These are phyloP conservation scores for Cyclostephanos tholiformis DNA, from an alignment of 108 stramenopile genomes.

Conservation along the genomic window DNA sequence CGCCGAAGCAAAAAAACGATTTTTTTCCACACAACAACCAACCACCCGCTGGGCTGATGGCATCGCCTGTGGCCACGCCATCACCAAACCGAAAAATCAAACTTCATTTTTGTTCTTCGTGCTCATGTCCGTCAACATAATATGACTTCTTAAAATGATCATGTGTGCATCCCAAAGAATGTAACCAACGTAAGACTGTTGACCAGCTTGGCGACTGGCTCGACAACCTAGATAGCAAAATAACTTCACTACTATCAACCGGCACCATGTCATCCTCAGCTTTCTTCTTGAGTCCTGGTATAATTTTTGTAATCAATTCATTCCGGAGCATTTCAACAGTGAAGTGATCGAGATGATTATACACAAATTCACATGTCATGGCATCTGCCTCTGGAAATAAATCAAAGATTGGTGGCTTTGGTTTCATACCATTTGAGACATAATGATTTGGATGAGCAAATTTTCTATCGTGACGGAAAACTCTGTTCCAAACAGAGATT, in stretches of 20 bases:
- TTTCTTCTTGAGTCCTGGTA: neutral
- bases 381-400: neutral
- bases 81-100: too few relatives aligned
- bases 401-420: conserved; percentile 1
- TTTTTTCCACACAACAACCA: too few relatives aligned
- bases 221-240: neutral
- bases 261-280: neutral
- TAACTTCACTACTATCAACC: neutral
- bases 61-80: too few relatives aligned
- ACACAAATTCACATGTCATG: neutral
- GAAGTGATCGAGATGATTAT: conserved; percentile 1
- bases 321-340: conserved; percentile 6
- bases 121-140: conserved; percentile 5
- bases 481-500: neutral
- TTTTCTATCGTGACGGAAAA: neutral
- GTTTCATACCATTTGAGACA: neutral
- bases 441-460: neutral
- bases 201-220: neutral
- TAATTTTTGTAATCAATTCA: conserved; percentile 3
- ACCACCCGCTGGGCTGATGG: too few relatives aligned
- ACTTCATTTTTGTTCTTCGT: neutral
- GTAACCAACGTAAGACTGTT: too few relatives aligned
- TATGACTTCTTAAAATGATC: neutral
- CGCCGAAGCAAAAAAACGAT: too few relatives aligned
- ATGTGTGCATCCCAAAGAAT: neutral